phyloP scores from a whole-genome alignment of 2,329 filamentous ascomycete species.

The Helotiales sp. region DNA sequence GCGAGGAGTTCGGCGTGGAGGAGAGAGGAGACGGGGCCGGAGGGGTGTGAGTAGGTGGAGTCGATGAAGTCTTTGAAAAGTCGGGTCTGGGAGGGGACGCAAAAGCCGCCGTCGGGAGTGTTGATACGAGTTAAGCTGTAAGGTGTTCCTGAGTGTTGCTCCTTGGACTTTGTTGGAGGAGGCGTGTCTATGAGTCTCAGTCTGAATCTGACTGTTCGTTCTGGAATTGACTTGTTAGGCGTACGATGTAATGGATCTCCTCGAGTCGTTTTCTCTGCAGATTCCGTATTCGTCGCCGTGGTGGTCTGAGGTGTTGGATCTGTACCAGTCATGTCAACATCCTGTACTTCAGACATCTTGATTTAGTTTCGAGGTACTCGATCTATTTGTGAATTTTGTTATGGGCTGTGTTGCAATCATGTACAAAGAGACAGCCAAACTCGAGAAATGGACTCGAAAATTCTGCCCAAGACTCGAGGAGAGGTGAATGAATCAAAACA shows the following conservation, averaged over 20 bases:
- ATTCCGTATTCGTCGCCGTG: neutral
- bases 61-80: neutral
- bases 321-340: neutral
- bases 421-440: neutral
- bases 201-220: neutral
- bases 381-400: neutral
- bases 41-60: neutral
- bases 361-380: neutral
- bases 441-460: neutral
- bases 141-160: neutral
- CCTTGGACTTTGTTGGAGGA: neutral
- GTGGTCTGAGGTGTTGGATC: neutral
- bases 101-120: neutral
- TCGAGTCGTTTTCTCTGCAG: neutral
- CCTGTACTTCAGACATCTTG: neutral
- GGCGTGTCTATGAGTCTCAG: neutral
- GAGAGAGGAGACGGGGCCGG: neutral
- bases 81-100: neutral
- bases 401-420: neutral
- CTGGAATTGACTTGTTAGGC: neutral
- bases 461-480: neutral
- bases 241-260: neutral
- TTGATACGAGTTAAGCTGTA: neutral
- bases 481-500: neutral
- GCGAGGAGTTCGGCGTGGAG: neutral